Base-by-base conservation (phyloP, 169 alveolate genomes). In the Toxoplasma gondii region DNA sequence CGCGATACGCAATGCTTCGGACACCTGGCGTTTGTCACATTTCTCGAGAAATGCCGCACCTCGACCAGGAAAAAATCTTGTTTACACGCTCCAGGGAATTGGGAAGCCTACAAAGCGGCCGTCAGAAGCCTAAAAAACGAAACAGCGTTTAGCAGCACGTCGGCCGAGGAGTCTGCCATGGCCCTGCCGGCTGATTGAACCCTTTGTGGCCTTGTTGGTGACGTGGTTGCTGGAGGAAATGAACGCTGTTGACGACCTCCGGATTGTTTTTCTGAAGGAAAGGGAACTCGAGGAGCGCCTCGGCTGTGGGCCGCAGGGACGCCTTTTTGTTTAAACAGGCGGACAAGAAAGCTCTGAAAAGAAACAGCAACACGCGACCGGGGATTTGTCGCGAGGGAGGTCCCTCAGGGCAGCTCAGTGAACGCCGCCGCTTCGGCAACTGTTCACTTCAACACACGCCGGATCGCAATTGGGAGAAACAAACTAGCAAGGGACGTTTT, bases 181-280 rank as follows among this genome's bases (percentile, higher is more conserved):
- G 93, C 53, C 80, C 81, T 7, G 67, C 93, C 16, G 93, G 88
- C 36, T 90, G 93, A 49, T 90, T 90, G 74, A 90, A 90, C 1
- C 93, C 93, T 34, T 90, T 90, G 88, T 90, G 93, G 44, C 93
- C 93, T 41, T 45, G 80, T 64, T 90, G 93, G 74, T 90, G 93
- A 2, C 93, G 69, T 69, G 93, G 93, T 86, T 90, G 93, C 88
- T 90, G 87, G 31, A 90, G 74, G n/a, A 90, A 90, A 49, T 58
- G 78, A n/a, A 90, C 67, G 45, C 78, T 58, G n/a, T 67, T 44
- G 36, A 36, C 67, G 44, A 90, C 88, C 16, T 74, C 88, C 24
- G 70, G 24, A 49, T 90, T 90, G 39, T 90, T 27, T 34, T 58
- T 54, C 74, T 92, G 87, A 0, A 53, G 36, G 53, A 54, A 82